Evolutionary conservation across 1,284 basidiomycete species (phyloP).

Genomic region (Puccinia novopanici): DNA sequence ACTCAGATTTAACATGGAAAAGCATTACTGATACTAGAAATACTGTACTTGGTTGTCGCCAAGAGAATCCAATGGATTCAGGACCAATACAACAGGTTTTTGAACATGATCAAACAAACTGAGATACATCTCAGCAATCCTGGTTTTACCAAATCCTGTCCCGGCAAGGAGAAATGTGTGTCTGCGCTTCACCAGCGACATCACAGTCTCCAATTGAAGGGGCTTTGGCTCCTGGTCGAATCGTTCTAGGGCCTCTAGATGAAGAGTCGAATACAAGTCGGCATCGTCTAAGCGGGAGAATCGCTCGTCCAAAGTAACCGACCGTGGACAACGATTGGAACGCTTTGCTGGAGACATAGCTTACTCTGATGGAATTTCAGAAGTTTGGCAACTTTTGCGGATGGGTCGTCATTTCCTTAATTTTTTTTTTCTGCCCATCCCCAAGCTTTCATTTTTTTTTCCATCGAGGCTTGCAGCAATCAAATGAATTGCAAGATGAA

Average conservation of each 20-base stretch:
- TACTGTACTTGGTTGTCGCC: conserved; percentile 16
- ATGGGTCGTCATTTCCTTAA: no score
- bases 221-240: neutral
- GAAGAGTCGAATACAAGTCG: neutral
- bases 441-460: no score
- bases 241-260: neutral
- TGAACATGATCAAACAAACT: neutral
- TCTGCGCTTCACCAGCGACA: neutral
- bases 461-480: no score
- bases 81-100: neutral
- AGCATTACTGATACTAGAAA: neutral
- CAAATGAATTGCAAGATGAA: no score
- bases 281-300: neutral
- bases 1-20: no score
- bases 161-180: conserved; percentile 19
- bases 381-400: no score
- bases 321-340: no score
- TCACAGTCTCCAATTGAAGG: conserved; percentile 11
- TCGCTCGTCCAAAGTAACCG: neutral
- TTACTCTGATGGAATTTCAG: no score
- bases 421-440: no score
- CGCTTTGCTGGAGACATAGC: no score
- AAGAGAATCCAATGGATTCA: no score
- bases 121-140: conserved; percentile 18
- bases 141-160: conserved; percentile 12